Evolutionary conservation across 768 basidiomycete genomes (phyloP).

Genomic region (Leucosporidium creatinivorum): DNA sequence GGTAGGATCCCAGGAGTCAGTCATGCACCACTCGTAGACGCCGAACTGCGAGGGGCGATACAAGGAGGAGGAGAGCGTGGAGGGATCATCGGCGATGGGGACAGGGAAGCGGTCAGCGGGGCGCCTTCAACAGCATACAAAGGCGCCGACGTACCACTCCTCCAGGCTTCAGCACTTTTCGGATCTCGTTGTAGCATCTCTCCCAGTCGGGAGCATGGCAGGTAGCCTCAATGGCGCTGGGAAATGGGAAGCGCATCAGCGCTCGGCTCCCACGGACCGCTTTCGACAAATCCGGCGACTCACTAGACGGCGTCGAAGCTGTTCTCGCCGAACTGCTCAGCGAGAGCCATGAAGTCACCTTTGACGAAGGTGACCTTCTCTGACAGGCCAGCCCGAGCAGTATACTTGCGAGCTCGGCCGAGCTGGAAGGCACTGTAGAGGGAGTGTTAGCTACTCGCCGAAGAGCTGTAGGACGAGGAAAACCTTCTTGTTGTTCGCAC

Average conservation of each 20-base stretch:
- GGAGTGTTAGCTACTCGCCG: too few relatives aligned
- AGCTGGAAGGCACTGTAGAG: constrained; percentile 65
- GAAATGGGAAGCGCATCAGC: too few relatives aligned
- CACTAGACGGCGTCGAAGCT: constrained; percentile 84
- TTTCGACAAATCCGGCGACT: background rate
- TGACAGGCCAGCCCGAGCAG: constrained; percentile 64
- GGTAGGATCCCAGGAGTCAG: constrained; percentile 83
- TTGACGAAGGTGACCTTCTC: constrained; percentile 73
- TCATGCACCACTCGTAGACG: constrained; percentile 99
- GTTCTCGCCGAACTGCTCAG: constrained; percentile 82
- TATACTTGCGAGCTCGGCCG: constrained; percentile 73
- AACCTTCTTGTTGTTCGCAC: constrained; percentile 67
- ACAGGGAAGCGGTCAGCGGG: too few relatives aligned
- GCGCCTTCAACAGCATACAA: too few relatives aligned
- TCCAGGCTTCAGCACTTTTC: constrained; percentile 90
- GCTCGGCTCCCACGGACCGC: too few relatives aligned
- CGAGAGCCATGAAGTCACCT: constrained; percentile 94
- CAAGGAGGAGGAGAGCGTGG: background rate
- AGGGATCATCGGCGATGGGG: too few relatives aligned
- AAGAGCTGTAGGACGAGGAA: too few relatives aligned
- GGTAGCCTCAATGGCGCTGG: constrained; percentile 83
- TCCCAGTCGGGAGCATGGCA: constrained; percentile 93
- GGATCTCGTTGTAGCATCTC: constrained; percentile 88
- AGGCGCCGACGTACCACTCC: constrained; percentile 58
- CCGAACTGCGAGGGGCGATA: constrained; percentile 67